Evolutionary conservation across 192 early-diverging fungal species (phyloP), one percentile per base, ranked within the genome.

Genomic region (Umbelopsis sp.): DNA sequence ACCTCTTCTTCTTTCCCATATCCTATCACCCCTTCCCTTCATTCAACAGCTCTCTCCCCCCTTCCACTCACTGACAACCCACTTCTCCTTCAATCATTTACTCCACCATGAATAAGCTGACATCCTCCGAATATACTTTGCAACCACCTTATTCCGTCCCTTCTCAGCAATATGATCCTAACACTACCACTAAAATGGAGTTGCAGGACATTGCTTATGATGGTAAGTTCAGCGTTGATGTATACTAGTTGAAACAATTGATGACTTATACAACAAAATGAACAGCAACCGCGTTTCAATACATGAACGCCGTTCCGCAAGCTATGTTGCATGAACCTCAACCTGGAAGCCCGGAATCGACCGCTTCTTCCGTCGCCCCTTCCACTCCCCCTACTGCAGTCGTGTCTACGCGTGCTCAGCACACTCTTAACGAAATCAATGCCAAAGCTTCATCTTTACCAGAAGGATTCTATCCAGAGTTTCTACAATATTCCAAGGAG

Each of bases 381-480:
- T 69, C 74, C 25, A 69, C 66, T 52, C 49, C 77, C 49, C 69
- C 69, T 9, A 74, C 77, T 47, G 70, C 77, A 44, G 69, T 67
- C n/a, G 66, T 64, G 16, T 78, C 64, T 25, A 35, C 55, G 33
- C 55, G 55, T 25, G 55, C 55, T 15, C 55, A 61, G 55, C 55
- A 61, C 12, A 33, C 55, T 27, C 70, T 78, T 37, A 71, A 71
- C 41, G 69, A 78, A 67, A 74, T 72, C 20, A 70, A 51, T 41
- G 76, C 76, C 16, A 74, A 78, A 33, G 71, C 76, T 16, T 72
- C 77, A 20, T 69, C 77, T 12, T 65, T 79, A 21, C 78, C 78
- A 23, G 78, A 79, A 41, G 67, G 74, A 4, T 79, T 79, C 46
- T 79, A 75, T 46, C 78, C 78, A 20, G 78, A 79, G 44, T 79